Evolutionary conservation across 2,329 filamentous ascomycete species (phyloP).

Genomic region (Paraphaeosphaeria sporulosa): DNA sequence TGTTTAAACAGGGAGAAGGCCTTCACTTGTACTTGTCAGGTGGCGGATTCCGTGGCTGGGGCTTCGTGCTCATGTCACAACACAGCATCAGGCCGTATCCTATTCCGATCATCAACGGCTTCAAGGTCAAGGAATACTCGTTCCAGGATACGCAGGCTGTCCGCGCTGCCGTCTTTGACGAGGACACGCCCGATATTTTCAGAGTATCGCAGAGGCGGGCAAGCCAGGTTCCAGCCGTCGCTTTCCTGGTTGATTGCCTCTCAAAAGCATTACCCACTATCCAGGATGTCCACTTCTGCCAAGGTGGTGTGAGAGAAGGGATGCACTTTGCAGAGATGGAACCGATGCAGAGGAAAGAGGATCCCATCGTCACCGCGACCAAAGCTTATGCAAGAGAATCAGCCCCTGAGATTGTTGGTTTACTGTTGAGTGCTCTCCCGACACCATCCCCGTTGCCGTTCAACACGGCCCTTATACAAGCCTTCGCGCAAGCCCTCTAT

Average conservation of each 20-base stretch:
- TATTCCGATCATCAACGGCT: constrained; percentile 82
- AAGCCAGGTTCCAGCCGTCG: constrained; percentile 83
- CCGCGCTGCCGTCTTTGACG: constrained; percentile 50
- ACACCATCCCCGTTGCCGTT: constrained; percentile 36
- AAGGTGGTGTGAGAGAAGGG: constrained; percentile 87
- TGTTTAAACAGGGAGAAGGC: constrained; percentile 50
- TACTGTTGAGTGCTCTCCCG: constrained; percentile 60
- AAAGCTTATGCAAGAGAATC: constrained; percentile 59
- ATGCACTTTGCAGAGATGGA: constrained; percentile 77
- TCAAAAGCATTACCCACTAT: constrained; percentile 73
- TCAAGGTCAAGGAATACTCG: constrained; percentile 67
- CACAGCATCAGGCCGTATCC: constrained; percentile 80
- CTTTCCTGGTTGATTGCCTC: constrained; percentile 79
- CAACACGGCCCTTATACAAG: constrained; percentile 58
- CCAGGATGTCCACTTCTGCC: constrained; percentile 78
- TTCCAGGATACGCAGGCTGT: constrained; percentile 66
- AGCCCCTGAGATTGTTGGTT: constrained; percentile 53
- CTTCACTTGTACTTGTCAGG: constrained; percentile 82
- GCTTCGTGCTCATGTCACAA: constrained; percentile 84
- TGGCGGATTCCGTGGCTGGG: constrained; percentile 89
- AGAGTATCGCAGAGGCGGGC: constrained; percentile 82
- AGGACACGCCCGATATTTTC: constrained; percentile 58
- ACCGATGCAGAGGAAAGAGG: constrained; percentile 64
- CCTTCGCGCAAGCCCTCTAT: constrained; percentile 68
- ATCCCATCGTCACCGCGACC: constrained; percentile 72